Percentiles rank a stretch among this genome's conserved stretches.
These are phyloP conservation scores for Wickerhamiella bombiphila DNA, from an alignment of 805 yeast genomes.

Conservation along the genomic window DNA sequence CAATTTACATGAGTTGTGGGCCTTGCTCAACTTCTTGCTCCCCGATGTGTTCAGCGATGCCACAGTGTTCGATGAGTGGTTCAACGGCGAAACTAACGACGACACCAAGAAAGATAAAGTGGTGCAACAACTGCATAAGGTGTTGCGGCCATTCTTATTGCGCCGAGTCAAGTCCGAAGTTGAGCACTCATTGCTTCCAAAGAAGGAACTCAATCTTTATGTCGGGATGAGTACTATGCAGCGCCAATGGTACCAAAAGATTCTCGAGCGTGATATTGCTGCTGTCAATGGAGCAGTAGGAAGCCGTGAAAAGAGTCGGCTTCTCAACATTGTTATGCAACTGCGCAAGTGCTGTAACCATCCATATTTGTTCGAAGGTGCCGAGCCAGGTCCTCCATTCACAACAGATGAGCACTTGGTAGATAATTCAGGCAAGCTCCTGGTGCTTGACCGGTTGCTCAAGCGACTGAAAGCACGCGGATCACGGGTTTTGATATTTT, in stretches of 20 bases:
- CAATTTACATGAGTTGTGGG: constrained; percentile 93
- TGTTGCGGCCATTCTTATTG: constrained; percentile 71
- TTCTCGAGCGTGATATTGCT: constrained; percentile 83
- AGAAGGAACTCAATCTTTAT: constrained; percentile 77
- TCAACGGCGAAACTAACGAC: constrained; percentile 34
- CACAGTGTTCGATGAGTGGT: constrained; percentile 84
- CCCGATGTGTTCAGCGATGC: constrained; percentile 95
- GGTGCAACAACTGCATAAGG: constrained; percentile 77
- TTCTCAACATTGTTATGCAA: constrained; percentile 92
- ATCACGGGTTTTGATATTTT: constrained; percentile 78
- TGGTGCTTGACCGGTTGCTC: constrained; percentile 69
- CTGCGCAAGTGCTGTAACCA: constrained; percentile 93
- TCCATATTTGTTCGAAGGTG: constrained; percentile 96
- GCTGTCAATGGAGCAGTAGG: constrained; percentile 96
- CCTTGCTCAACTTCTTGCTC: constrained; percentile 69
- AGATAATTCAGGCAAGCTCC: constrained; percentile 82
- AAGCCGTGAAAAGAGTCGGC: constrained; percentile 79
- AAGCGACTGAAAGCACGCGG: constrained; percentile 60
- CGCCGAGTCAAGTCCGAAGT: constrained; percentile 89
- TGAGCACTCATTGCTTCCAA: constrained; percentile 78
- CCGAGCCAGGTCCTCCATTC: constrained; percentile 96
- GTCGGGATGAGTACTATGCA: constrained; percentile 96
- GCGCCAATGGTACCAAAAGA: constrained; percentile 73
- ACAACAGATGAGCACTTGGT: constrained; percentile 91
- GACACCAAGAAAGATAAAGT: constrained; percentile 54